These are phyloP conservation scores for Petunia axillaris DNA, from an alignment of 257 asterid genomes.

Conservation along the genomic window DNA sequence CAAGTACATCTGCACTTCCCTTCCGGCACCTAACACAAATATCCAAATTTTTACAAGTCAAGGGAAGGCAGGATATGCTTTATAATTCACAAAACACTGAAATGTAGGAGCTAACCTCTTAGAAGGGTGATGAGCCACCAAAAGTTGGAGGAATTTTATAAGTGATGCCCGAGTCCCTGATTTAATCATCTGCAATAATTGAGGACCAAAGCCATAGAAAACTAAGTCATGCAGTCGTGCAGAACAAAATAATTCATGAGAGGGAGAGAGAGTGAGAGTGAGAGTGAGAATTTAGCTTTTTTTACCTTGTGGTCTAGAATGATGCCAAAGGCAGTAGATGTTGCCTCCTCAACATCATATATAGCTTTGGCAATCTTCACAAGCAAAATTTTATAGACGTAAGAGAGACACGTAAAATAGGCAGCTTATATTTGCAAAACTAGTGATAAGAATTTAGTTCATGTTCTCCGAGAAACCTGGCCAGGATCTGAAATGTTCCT, in stretches of 20 bases:
- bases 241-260: neutral
- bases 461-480: conserved; percentile 57
- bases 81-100: neutral
- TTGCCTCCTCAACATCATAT: conserved; percentile 95
- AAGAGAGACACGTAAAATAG: conserved; percentile 31
- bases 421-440: neutral
- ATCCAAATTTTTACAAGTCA: conserved; percentile 22
- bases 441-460: neutral
- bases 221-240: conserved; percentile 9
- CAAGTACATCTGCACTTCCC: conserved; percentile 92
- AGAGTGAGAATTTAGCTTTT: neutral
- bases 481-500: conserved; percentile 62
- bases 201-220: conserved; percentile 23
- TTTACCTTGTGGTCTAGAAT: conserved; percentile 73
- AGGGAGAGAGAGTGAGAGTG: neutral
- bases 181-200: conserved; percentile 75
- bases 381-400: conserved; percentile 34
- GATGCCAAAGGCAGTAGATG: conserved; percentile 74
- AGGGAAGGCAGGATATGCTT: neutral
- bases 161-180: conserved; percentile 68
- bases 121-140: conserved; percentile 96
- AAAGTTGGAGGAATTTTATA: conserved; percentile 78
- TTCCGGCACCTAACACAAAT: conserved; percentile 73
- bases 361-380: conserved; percentile 79
- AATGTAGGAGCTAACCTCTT: conserved; percentile 55